Percentiles rank a stretch among this genome's conserved stretches.
These are phyloP conservation scores for Penicillium sp. DNA, from an alignment of 2,329 filamentous ascomycete genomes.

Conservation along the genomic window DNA sequence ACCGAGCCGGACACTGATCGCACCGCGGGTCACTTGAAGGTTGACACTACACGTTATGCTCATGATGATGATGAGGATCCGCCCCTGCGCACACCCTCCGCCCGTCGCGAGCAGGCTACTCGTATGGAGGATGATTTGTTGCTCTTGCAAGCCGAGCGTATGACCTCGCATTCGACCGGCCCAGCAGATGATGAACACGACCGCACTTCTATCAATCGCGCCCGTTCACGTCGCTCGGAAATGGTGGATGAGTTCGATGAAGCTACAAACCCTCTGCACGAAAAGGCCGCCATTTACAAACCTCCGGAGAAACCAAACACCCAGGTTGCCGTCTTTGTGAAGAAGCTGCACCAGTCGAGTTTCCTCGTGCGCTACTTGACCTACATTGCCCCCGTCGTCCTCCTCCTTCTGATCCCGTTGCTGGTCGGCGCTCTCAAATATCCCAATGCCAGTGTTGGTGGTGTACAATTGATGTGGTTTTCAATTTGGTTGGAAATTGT, in stretches of 20 bases:
- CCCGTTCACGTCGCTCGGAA: conserved; percentile 54
- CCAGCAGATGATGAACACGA: conserved; percentile 29
- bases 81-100: conserved; percentile 50
- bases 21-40: conserved; percentile 18
- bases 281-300: conserved; percentile 63
- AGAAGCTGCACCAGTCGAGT: conserved; percentile 62
- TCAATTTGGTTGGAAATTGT: conserved; percentile 92
- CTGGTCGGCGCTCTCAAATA: conserved; percentile 62
- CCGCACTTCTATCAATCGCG: conserved; percentile 49
- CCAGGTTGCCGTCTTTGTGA: conserved; percentile 62
- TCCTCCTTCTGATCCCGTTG: conserved; percentile 65
- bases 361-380: conserved; percentile 67
- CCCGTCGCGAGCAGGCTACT: conserved; percentile 57
- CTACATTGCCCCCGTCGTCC: conserved; percentile 65
- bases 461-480: conserved; percentile 82
- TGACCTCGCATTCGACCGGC: conserved; percentile 49
- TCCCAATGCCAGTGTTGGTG: conserved; percentile 63
- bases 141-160: conserved; percentile 62
- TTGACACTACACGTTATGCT: conserved; percentile 30
- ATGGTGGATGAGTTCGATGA: conserved; percentile 65
- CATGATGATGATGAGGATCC: conserved; percentile 5
- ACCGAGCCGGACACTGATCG: conserved; percentile 18
- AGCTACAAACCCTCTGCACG: conserved; percentile 66
- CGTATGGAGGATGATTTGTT: conserved; percentile 65
- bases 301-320: conserved; percentile 62